Evolutionary conservation across 139 green algal species (phyloP).

Genomic region (Spirogloea muscicola): DNA sequence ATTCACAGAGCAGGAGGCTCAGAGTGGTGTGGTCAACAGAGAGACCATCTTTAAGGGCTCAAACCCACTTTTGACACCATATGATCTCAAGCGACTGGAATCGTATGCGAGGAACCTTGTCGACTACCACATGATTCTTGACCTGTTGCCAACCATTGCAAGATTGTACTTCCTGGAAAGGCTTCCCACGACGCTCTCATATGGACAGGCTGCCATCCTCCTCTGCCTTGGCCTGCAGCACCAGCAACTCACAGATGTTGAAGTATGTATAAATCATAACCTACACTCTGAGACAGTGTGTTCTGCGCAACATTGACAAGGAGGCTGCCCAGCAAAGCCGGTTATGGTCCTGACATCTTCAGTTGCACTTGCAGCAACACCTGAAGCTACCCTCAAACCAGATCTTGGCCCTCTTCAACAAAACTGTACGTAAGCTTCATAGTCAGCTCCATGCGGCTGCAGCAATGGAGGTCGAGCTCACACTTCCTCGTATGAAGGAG

Average conservation of each 20-base stretch:
- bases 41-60: background rate
- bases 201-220: constrained; percentile 80
- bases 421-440: constrained; percentile 83
- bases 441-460: constrained; percentile 62
- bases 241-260: too few relatives aligned
- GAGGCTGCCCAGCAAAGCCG: too few relatives aligned
- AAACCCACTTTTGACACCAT: constrained; percentile 29
- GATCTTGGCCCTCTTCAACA: constrained; percentile 94
- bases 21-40: background rate
- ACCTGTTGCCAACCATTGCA: constrained; percentile 66
- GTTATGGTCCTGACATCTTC: too few relatives aligned
- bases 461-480: constrained; percentile 48
- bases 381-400: constrained; percentile 76
- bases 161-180: constrained; percentile 71
- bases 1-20: constrained; percentile 62
- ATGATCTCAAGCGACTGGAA: constrained; percentile 88
- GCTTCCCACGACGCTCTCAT: constrained; percentile 76
- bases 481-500: constrained; percentile 3
- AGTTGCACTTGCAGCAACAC: too few relatives aligned
- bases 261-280: too few relatives aligned
- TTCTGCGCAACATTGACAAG: too few relatives aligned
- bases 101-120: constrained; percentile 89
- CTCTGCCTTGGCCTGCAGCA: constrained; percentile 71
- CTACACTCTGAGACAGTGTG: too few relatives aligned
- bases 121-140: constrained; percentile 83